Base-by-base conservation (phyloP, 495 filamentous ascomycete genomes). In the Neurospora sp. region DNA sequence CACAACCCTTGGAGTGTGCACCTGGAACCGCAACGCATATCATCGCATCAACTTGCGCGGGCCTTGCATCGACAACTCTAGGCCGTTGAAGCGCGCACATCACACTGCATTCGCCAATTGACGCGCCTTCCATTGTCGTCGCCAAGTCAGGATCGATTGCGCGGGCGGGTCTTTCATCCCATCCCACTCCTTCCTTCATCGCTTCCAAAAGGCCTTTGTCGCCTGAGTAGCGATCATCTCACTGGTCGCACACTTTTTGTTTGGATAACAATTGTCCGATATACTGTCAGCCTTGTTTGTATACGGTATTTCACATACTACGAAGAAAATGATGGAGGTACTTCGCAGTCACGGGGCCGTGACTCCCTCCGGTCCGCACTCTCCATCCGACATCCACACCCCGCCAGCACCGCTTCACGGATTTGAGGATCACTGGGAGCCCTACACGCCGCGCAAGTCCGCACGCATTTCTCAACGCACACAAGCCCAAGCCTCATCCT, bases 331-430 rank as follows among this genome's bases (percentile, higher is more conserved):
- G 42, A 72, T 72, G 71, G 71, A 73, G 36, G 59, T 66, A 28
- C n/a, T 24, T 69, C 40, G 69, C 73, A 75, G 72, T 62, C 69
- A 42, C 69, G 15, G 71, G 40, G 83, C 89, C 59, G 71, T 70
- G 11, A 71, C 82, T 15, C 81, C 83, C 39, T 93, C 93, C 75
- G 54, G 54, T 3, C 91, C 92, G 45, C 90, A 90, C 21, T 89
- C 89, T 48, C 83, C 86, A 45, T 85, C 86, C 39, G 83, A 84
- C 54, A 79, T 92, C 69, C 86, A 86, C 73, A 90, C 91, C 45
- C 94, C 94, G 69, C 85, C 89, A 69, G 92, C 93, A 45, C 94
- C 94, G 21, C 89, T 87, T 42, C 88, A 90, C 83, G 92, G 92
- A 70, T 89, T 85, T 77, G 86, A 88, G 73, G 92, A 96, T 82